Evolutionary conservation across 139 green algal species (phyloP).

Genomic region (Dunaliella primolecta): DNA sequence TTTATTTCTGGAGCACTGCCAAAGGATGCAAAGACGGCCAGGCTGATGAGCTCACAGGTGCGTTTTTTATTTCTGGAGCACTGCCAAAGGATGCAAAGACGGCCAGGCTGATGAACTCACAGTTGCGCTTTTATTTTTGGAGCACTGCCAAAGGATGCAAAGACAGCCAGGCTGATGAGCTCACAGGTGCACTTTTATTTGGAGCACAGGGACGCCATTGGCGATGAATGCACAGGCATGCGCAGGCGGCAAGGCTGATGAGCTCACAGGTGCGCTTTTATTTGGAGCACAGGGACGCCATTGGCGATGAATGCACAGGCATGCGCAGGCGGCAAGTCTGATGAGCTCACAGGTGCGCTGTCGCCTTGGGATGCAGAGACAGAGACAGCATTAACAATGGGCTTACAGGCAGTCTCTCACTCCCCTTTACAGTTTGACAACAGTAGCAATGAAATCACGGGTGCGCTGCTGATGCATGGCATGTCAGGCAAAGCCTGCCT

Average conservation of each 20-base stretch:
- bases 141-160: slow-evolving; percentile 18
- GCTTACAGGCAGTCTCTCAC: too few relatives aligned
- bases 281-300: slow-evolving; percentile 11
- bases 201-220: slow-evolving; percentile 13
- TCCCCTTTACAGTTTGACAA: too few relatives aligned
- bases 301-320: slow-evolving; percentile 13
- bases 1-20: too few relatives aligned
- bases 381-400: not conserved
- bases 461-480: too few relatives aligned
- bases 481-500: too few relatives aligned
- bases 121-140: too few relatives aligned
- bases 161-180: not conserved
- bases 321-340: not conserved
- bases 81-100: slow-evolving; percentile 18
- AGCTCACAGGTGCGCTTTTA: too few relatives aligned
- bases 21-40: slow-evolving; percentile 10
- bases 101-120: not conserved
- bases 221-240: slow-evolving; percentile 15
- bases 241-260: not conserved
- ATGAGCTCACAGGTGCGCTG: too few relatives aligned
- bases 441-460: too few relatives aligned
- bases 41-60: too few relatives aligned
- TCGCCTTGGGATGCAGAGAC: slow-evolving; percentile 16
- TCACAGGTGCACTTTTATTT: not conserved
- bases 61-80: too few relatives aligned